Evolutionary conservation across 371 early-diverging fungal genomes (phyloP), one percentile per base, ranked within the genome.

Genomic region (Mucor saturninus): DNA sequence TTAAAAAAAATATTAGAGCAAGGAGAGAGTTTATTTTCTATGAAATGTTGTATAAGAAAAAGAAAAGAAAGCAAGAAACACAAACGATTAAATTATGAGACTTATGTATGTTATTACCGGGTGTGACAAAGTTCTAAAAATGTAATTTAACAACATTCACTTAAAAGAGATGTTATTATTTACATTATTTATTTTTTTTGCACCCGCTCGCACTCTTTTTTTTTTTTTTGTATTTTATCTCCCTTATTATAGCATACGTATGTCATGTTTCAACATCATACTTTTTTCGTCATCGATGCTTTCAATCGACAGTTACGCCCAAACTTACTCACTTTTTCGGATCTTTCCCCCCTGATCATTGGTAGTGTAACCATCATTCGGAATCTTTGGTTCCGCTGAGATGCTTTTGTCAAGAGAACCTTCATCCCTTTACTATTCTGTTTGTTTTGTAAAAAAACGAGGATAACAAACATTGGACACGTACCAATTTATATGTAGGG

Each of bases 121-220:
- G 51, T 50, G 42, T 26, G 37, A 51, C 51, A 21, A 31, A 57
- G 45, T 42, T 51, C 57, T 46, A 64, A 43, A 42, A 50, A 58
- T 52, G 58, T 57, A 57, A 32, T 53, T 53, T 28, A 59, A 59
- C 26, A 65, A 65, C 58, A 65, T 59, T 56, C 43, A 65, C 54
- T 62, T 67, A 46, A 59, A 68, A 10, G 57, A 59, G 52, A 66
- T 67, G 43, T 40, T 60, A 52, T 52, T 32, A 15, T 59, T 40
- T 14, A n/a, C 30, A 30, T 10, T 52, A 29, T 52, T 26, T 14
- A 26, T 46, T 13, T 13, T 13, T 35, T 11, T 39, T 43, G 31
- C 43, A 43, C 30, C 38, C 14, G 15, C 14, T 46, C 35, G 1
- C 45, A 5, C 30, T 26, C 21, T 35, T 38, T 39, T 2, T 13